phyloP scores from a whole-genome alignment of 2,329 filamentous ascomycete genomes.

The Calonectria ilicicola region DNA sequence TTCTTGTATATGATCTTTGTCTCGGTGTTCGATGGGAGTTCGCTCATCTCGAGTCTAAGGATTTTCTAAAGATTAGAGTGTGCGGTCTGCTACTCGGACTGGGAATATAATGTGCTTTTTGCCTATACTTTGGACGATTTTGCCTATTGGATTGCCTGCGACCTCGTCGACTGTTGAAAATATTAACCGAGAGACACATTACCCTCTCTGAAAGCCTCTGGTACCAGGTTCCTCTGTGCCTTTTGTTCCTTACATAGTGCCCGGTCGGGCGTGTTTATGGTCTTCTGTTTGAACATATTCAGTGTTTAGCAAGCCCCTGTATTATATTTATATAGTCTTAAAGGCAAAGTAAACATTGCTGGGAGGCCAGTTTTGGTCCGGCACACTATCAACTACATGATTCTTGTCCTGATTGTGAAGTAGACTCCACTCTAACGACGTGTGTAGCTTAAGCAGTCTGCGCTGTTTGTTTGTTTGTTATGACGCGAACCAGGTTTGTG shows the following conservation, averaged over 20 bases:
- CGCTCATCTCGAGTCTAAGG: slow-evolving; percentile 26
- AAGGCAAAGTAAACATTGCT: slow-evolving; percentile 48
- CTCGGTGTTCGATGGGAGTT: slow-evolving; percentile 43
- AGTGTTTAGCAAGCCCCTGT: slow-evolving; percentile 43
- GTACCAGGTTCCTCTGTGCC: slow-evolving; percentile 22
- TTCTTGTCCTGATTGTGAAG: too few relatives aligned
- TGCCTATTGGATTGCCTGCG: slow-evolving; percentile 39
- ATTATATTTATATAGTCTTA: slow-evolving; percentile 31
- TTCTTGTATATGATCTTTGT: slow-evolving; percentile 44
- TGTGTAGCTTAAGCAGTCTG: too few relatives aligned
- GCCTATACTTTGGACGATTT: slow-evolving; percentile 41
- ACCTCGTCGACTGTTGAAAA: slow-evolving; percentile 33
- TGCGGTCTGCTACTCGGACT: slow-evolving; percentile 44
- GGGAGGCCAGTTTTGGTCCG: slow-evolving; percentile 55
- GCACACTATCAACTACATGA: slow-evolving; percentile 26
- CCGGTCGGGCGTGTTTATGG: slow-evolving; percentile 53
- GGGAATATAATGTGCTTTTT: slow-evolving; percentile 49
- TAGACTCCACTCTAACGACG: too few relatives aligned
- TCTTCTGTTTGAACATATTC: slow-evolving; percentile 43
- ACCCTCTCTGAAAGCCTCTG: slow-evolving; percentile 34
- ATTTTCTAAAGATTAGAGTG: slow-evolving; percentile 31
- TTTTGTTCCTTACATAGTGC: neutral
- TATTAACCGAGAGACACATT: slow-evolving; percentile 33
- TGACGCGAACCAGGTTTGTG: neutral
- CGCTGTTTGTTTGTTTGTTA: slow-evolving; percentile 3